phyloP scores from a whole-genome alignment of 208 protist species.

The Leishmania arabica region DNA sequence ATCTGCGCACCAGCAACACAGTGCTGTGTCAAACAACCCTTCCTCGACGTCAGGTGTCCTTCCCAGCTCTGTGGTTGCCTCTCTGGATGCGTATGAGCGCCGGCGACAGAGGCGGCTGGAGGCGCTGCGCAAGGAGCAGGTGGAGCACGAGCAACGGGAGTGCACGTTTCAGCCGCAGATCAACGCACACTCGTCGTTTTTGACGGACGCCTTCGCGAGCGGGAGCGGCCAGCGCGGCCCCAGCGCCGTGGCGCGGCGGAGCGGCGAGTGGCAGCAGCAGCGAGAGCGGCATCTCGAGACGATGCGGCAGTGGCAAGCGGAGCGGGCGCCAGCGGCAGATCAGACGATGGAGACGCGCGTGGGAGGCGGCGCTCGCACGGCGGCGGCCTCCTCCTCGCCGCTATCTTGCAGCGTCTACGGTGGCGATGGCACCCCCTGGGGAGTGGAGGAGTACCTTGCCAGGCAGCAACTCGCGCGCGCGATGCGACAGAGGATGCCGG shows the following conservation, averaged over 20 bases:
- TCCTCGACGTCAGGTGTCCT: constrained; percentile 16
- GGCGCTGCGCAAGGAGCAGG: constrained; percentile 40
- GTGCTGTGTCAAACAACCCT: neutral
- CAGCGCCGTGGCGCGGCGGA: constrained; percentile 39
- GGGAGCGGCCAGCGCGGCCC: constrained; percentile 7
- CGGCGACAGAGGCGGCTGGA: constrained; percentile 44
- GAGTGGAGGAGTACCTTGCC: constrained; percentile 20
- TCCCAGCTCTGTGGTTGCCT: constrained; percentile 30
- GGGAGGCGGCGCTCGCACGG: constrained; percentile 13
- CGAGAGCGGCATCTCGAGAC: constrained; percentile 44
- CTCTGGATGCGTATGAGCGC: constrained; percentile 49
- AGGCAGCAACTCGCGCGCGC: constrained; percentile 24
- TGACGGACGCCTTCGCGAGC: neutral
- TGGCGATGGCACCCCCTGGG: constrained; percentile 25
- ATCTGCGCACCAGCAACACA: neutral
- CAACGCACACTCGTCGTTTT: neutral
- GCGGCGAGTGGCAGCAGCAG: constrained; percentile 40
- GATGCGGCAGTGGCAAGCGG: constrained; percentile 36
- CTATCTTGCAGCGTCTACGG: constrained; percentile 20
- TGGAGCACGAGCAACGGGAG: constrained; percentile 36
- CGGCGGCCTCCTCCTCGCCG: neutral
- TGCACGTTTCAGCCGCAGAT: constrained; percentile 57
- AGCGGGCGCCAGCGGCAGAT: constrained; percentile 36
- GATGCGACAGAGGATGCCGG: constrained; percentile 11
- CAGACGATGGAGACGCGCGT: constrained; percentile 9